Evolutionary conservation across 164 flowering plant genomes (phyloP).

Genomic region (Umbellularia californica): DNA sequence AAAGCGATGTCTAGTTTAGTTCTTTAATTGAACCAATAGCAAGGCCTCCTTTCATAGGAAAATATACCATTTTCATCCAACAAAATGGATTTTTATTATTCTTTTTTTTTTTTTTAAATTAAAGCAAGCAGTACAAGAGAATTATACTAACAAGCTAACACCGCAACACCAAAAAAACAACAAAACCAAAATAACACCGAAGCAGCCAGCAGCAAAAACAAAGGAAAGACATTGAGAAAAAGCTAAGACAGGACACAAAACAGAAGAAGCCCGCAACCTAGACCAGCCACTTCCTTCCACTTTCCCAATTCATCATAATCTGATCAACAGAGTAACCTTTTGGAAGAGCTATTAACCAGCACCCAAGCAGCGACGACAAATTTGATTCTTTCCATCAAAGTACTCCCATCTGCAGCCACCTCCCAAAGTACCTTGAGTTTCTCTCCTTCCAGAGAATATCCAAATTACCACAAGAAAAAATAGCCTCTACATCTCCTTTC

Average conservation of each 20-base stretch:
- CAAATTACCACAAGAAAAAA: background rate
- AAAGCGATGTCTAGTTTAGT: no score
- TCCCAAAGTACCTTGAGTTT: no score
- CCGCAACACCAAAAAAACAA: background rate
- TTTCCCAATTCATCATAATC: no score
- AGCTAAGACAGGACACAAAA: background rate
- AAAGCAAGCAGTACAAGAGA: background rate
- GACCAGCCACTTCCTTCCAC: background rate
- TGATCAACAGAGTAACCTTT: background rate
- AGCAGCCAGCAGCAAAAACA: background rate
- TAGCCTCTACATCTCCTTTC: background rate
- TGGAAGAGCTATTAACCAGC: background rate
- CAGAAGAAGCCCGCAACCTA: background rate
- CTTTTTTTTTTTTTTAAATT: background rate
- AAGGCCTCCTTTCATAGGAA: background rate
- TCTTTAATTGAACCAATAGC: no score
- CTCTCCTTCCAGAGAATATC: background rate
- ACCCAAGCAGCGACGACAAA: background rate
- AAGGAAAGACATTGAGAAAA: background rate
- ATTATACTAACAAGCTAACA: no score
- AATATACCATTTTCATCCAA: background rate
- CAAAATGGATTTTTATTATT: background rate
- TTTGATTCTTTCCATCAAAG: background rate
- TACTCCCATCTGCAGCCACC: no score
- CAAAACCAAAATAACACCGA: background rate